Conservation (phyloP, 2,329 filamentous ascomycete species). For the Aspergillus sp. region DNA sequence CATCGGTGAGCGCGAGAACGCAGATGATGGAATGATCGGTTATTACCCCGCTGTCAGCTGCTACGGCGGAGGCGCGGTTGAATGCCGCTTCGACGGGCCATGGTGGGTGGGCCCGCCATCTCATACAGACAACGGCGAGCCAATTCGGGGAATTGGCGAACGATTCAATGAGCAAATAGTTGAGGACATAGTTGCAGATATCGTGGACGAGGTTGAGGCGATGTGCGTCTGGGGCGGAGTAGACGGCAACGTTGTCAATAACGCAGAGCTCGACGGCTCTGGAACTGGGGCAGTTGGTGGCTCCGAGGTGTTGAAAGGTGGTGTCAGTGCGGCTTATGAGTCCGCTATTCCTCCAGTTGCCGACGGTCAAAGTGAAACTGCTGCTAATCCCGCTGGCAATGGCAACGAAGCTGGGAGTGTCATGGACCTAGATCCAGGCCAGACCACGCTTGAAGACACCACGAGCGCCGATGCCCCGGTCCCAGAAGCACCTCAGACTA, state of each 20-base stretch:
- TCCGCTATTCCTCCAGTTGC: slow-evolving; percentile 20
- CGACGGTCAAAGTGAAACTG: slow-evolving; percentile 1
- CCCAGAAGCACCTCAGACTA: slow-evolving; percentile 14
- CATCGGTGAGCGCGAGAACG: slow-evolving; percentile 75
- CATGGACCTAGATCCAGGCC: slow-evolving; percentile 18
- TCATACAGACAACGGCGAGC: slow-evolving; percentile 46
- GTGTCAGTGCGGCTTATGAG: slow-evolving; percentile 35
- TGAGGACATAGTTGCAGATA: slow-evolving; percentile 89
- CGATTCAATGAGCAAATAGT: slow-evolving; percentile 91
- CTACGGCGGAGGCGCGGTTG: slow-evolving; percentile 85
- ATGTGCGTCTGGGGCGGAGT: slow-evolving; percentile 64
- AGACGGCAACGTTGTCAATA: slow-evolving; percentile 37
- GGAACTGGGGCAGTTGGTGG: slow-evolving; percentile 31
- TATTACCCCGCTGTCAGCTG: slow-evolving; percentile 94
- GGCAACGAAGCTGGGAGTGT: slow-evolving; percentile 21
- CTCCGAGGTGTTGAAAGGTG: slow-evolving; percentile 35
- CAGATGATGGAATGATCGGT: slow-evolving; percentile 92
- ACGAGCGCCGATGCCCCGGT: slow-evolving; percentile 27
- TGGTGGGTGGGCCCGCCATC: slow-evolving; percentile 85
- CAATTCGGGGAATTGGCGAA: slow-evolving; percentile 65
- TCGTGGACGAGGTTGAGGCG: slow-evolving; percentile 85
- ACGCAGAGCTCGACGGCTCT: slow-evolving; percentile 28
- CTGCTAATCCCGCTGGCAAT: slow-evolving; percentile 25
- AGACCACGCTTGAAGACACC: slow-evolving; percentile 26
- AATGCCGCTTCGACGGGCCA: slow-evolving; percentile 90